Conservation (phyloP, 2,329 filamentous ascomycete species). For the Daldinia sp. region DNA sequence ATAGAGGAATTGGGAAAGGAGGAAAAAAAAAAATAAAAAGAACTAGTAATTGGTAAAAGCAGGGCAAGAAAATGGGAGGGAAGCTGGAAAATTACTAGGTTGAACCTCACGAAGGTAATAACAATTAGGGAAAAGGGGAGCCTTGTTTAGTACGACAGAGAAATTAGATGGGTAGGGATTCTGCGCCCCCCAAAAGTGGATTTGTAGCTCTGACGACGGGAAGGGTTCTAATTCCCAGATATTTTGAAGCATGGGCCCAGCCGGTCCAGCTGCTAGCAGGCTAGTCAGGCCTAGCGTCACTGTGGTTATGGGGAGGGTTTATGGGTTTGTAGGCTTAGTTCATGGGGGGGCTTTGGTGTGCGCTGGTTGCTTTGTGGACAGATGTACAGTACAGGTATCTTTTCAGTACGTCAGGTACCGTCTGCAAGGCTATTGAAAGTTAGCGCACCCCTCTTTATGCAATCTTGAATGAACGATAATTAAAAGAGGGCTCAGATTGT, state of each 20-base stretch:
- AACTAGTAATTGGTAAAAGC: slow-evolving; percentile 38
- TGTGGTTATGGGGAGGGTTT: slow-evolving; percentile 29
- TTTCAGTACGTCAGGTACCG: slow-evolving; percentile 25
- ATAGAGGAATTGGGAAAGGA: slow-evolving; percentile 26
- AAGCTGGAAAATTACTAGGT: slow-evolving; percentile 44
- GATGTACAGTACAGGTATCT: slow-evolving; percentile 29
- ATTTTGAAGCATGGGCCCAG: slow-evolving; percentile 37
- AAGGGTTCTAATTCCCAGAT: slow-evolving; percentile 41
- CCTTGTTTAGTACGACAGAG: slow-evolving; percentile 50
- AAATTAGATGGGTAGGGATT: slow-evolving; percentile 50
- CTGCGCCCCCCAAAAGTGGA: slow-evolving; percentile 44
- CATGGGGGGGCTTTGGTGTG: slow-evolving; percentile 3
- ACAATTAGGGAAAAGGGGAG: slow-evolving; percentile 52
- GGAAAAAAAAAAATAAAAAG: slow-evolving; percentile 34
- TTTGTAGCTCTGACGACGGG: slow-evolving; percentile 45
- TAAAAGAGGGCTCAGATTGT: neutral
- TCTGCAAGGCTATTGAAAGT: slow-evolving; percentile 24
- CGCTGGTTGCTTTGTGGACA: slow-evolving; percentile 11
- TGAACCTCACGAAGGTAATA: slow-evolving; percentile 47
- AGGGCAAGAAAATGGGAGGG: slow-evolving; percentile 38
- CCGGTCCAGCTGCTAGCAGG: slow-evolving; percentile 22
- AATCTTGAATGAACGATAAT: slow-evolving; percentile 5
- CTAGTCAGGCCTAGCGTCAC: slow-evolving; percentile 21
- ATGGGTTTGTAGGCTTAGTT: slow-evolving; percentile 1
- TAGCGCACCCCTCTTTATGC: slow-evolving; percentile 7